Evolutionary conservation across 208 protist species (phyloP), one percentile per base, ranked within the genome.

Genomic region (Porcisia deanei): DNA sequence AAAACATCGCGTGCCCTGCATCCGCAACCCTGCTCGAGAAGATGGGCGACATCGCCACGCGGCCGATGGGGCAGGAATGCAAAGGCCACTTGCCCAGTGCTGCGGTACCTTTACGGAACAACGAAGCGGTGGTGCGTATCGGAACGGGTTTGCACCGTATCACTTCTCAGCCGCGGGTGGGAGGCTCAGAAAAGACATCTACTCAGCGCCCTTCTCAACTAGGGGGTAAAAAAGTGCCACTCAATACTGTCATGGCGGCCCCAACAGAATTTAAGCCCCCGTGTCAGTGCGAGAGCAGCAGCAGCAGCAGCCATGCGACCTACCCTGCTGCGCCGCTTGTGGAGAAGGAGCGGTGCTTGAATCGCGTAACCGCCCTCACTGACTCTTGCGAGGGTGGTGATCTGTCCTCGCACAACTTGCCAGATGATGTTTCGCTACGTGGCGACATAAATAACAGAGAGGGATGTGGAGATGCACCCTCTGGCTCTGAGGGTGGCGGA

Each of bases 291-390:
- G 20, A 16, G 20, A 37, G 60, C 18, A 59, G 18, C 7, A 30
- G 16, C 25, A 37, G 30, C 0, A 68, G 57, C 22, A 30, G 61
- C 20, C 4, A 30, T 30, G 30, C 30, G 30, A 30, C 30, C 30
- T 30, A 30, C 30, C 30, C 30, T 30, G 30, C 12, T 0, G 22
- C 1, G 30, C 64, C 76, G 0, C 7, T 63, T 12, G 37, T 65
- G 49, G 76, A 71, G 18, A 20, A n/a, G 0, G 61, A 75, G 8
- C 54, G 9, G 37, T 55, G 55, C 16, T 18, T 20, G 37, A 63
- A 70, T 47, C 76, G 39, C 20, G 70, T 75, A 22, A 80, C 76
- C n/a, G 64, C 75, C 53, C 55, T 75, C 52, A 59, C 34, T 8
- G 60, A 71, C 53, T 45, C 76, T 22, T 34, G 60, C 47, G 41